A percentile compares a stretch with the other conserved stretches of the same genome.
These are phyloP conservation scores for Dictyostelium citrinum DNA, from an alignment of 78 protist species.

Conservation along the genomic window DNA sequence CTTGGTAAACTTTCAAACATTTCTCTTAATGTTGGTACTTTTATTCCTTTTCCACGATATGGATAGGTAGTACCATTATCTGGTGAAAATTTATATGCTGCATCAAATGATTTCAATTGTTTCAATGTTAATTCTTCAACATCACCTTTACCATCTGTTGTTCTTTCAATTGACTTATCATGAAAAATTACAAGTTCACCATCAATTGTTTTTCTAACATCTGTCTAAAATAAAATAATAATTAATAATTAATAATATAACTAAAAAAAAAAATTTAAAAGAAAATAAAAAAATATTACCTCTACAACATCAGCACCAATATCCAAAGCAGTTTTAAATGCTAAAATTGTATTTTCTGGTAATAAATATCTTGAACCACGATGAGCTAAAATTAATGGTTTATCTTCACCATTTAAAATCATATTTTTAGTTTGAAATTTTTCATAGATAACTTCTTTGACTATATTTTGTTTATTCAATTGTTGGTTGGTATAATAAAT, in stretches of 20 bases:
- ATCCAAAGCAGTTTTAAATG: constrained; percentile 58
- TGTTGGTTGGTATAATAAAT: background rate
- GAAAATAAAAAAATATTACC: background rate
- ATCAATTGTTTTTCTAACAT: constrained; percentile 33
- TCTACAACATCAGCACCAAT: constrained; percentile 61
- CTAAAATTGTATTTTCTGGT: constrained; percentile 55
- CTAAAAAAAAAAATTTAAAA: too few species aligned
- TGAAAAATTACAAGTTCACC: constrained; percentile 33
- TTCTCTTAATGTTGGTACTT: background rate
- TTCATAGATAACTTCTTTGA: background rate
- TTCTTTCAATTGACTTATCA: constrained; percentile 30
- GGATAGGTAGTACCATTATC: constrained; percentile 51
- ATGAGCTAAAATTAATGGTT: constrained; percentile 24
- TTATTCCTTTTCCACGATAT: constrained; percentile 25
- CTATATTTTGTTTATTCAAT: background rate
- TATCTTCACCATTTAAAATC: background rate
- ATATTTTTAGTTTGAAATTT: background rate
- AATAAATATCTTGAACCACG: constrained; percentile 50
- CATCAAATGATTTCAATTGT: background rate
- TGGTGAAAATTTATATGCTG: constrained; percentile 28
- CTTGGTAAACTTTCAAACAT: background rate
- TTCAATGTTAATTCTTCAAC: constrained; percentile 10
- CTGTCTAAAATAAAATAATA: background rate
- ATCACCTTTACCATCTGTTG: constrained; percentile 7
- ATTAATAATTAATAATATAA: too few species aligned